Conservation (phyloP, 441 rosid species). For the Syzygium syzygioides region DNA sequence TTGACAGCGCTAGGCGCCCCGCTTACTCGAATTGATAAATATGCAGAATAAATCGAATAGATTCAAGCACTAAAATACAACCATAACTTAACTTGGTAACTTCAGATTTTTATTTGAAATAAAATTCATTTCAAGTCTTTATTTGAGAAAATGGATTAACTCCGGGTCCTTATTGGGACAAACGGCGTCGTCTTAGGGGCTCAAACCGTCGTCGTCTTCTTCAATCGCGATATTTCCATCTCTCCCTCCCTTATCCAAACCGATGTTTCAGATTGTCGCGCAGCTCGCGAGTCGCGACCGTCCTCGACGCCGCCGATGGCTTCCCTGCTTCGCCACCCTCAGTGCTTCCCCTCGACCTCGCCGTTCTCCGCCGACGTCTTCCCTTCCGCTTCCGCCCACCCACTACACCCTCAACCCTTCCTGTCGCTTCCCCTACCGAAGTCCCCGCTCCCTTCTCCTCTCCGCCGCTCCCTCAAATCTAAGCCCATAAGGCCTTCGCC, state of each 20-base stretch:
- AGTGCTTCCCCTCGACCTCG: constrained; percentile 14
- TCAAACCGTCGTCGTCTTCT: neutral
- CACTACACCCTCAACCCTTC: neutral
- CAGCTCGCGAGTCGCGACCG: neutral
- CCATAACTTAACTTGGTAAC: too few relatives aligned
- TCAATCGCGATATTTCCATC: neutral
- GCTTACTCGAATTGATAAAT: neutral
- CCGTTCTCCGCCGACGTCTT: constrained; percentile 7
- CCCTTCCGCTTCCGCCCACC: neutral
- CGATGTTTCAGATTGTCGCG: neutral
- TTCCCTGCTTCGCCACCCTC: constrained; percentile 38
- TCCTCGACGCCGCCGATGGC: constrained; percentile 18
- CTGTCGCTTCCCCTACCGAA: neutral
- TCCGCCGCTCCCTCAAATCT: neutral
- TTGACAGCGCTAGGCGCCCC: neutral
- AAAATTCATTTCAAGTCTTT: accelerated
- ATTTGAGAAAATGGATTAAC: neutral
- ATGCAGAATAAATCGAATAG: neutral
- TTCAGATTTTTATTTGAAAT: neutral
- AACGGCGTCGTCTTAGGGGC: neutral
- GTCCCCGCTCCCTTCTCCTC: neutral
- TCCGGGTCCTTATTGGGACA: neutral
- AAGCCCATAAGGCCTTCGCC: neutral
- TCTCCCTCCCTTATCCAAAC: neutral
- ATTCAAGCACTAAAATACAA: neutral